phyloP scores from a whole-genome alignment of 2,329 filamentous ascomycete genomes.

The Fusarium sp. region DNA sequence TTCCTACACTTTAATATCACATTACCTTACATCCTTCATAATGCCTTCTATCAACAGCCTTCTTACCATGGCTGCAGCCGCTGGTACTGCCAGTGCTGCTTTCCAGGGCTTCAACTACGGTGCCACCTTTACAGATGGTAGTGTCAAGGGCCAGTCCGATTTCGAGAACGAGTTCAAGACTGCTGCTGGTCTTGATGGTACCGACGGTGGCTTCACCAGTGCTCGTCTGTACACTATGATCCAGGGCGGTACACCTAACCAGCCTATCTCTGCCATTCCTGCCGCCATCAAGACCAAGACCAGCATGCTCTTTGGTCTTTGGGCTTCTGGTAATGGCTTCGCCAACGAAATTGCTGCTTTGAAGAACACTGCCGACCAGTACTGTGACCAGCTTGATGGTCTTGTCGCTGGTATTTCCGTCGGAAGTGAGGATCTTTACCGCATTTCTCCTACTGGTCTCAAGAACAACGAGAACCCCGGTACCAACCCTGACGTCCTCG shows the following conservation, averaged over 20 bases:
- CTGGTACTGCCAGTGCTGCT: constrained; percentile 52
- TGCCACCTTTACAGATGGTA: constrained; percentile 68
- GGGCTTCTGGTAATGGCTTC: constrained; percentile 80
- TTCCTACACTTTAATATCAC: neutral
- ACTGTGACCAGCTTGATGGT: constrained; percentile 72
- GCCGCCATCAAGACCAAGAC: constrained; percentile 86
- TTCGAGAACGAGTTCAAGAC: constrained; percentile 77
- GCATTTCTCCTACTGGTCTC: constrained; percentile 76
- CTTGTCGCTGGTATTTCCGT: constrained; percentile 85
- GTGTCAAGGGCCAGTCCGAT: constrained; percentile 69
- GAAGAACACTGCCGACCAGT: constrained; percentile 73
- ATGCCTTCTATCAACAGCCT: constrained; percentile 51
- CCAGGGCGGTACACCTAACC: constrained; percentile 73
- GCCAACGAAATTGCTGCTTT: constrained; percentile 80
- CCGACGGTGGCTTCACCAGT: constrained; percentile 71
- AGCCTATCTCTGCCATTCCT: constrained; percentile 77
- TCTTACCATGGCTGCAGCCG: constrained; percentile 50
- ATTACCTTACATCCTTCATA: constrained; percentile 4
- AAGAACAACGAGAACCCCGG: constrained; percentile 72
- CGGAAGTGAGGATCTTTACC: constrained; percentile 88
- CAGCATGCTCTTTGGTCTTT: constrained; percentile 82
- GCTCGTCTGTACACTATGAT: constrained; percentile 82
- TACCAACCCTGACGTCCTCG: constrained; percentile 69
- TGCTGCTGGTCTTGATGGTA: constrained; percentile 72
- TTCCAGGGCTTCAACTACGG: constrained; percentile 81